Evolutionary conservation across 2,329 filamentous ascomycete species (phyloP), one percentile per base, ranked within the genome.

Genomic region (Diaporthe sp.): DNA sequence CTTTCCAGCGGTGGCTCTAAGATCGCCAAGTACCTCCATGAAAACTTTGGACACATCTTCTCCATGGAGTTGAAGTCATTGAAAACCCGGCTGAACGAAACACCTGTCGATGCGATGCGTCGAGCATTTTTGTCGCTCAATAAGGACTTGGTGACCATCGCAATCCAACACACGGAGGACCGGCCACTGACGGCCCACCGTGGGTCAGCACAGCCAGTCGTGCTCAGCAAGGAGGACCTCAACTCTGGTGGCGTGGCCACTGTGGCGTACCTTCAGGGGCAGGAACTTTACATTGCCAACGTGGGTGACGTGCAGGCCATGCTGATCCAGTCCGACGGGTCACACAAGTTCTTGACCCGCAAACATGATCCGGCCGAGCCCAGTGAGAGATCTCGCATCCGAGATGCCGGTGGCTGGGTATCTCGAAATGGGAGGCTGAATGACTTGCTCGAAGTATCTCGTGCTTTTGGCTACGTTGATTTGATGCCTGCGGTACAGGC

Each of bases 241-340:
- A 93, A 93, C 78, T 96, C 95, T 22, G 97, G 97, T 55, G 95
- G 95, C 75, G 95, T 98, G 61, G 97, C 96, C 2, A 98, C 97
- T 0, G 94, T 98, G 3, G 89, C 97, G 71, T 99, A 98, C 80
- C 87, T 99, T 44, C 94, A 96, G 79, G 93, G 94, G 79, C 96
- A 95, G 84, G 95, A 98, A 79, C 89, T 99, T 4, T 98, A 94
- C 81, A 93, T 98, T 72, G 97, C 96, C 77, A 99, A 99, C 80
- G 94, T 99, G 31, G 97, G 97, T 71, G 95, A 99, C 84, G 95
- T 94, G 7, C 95, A 98, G 84, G 96, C 96, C n/a, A 94, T 99
- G 85, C 89, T 98, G 28, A 97, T 99, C 77, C 94, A 96, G 80
- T 95, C 94, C 1, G 95, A 98, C 82, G 95, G 95, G 53, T 91